Evolutionary conservation across 305 asterid genomes (phyloP), one percentile per base, ranked within the genome.

Genomic region (Coffea humblotiana): DNA sequence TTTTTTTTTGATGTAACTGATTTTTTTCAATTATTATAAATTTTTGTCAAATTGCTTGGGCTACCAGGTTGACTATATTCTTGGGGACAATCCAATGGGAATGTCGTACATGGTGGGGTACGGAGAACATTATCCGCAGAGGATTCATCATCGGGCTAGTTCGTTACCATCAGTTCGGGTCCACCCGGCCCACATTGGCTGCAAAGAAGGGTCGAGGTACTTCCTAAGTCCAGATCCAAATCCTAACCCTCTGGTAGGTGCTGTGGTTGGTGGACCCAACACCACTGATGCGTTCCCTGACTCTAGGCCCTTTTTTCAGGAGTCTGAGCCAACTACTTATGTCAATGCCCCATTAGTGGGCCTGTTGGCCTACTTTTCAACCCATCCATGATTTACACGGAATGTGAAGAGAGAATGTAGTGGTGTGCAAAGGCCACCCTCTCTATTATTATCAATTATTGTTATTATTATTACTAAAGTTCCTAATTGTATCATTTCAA

Each of bases 101-200:
- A 92, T 91, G 90, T 94, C 98, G 32, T 94, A 92, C 89, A 92
- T 94, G 98, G 98, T 94, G 72, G 98, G 98, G 61, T 94, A 91
- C 29, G 97, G 98, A 5, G 60, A 87, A 32, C 95, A 67, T 51
- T 94, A 87, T 75, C 98, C 98, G 0, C 84, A 75, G 74, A 88
- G 98, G 88, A 92, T 94, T 71, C 98, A 94, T 81, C 98, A 94
- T 78, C 82, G 97, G 75, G 98, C 81, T 13, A 94, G 98, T 71
- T 92, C 97, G 0, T 81, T 92, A 40, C 98, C 97, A 6, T 92
- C 97, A 0, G 32, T 92, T 6, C 83, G 65, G 2, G 83, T 86
- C 81, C 98, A 94, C 81, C 97, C 97, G 5, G 52, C 78, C 76
- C 94, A 32, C n/a, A 94, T 94, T 3, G 87, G 84, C 11, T 94